Conservation (phyloP, 768 basidiomycete genomes). For the Boletus sp. region DNA sequence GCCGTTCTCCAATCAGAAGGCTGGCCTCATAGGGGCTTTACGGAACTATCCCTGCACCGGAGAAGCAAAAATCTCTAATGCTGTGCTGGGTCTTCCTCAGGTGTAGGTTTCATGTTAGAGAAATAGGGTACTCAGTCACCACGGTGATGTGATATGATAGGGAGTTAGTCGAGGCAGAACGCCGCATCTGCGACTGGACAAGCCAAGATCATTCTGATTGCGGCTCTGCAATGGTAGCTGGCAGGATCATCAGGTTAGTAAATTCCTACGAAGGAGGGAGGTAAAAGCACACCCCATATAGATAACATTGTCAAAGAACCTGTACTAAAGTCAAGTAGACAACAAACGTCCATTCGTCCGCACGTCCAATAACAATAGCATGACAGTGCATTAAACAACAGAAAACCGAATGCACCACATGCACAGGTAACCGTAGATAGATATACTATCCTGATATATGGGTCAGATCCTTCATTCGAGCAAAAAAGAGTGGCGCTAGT, state of each 20-base stretch:
- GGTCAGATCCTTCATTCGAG: not conserved
- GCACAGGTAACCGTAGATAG: not conserved
- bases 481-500: not conserved
- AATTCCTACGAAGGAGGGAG: not conserved
- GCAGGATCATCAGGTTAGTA: constrained; percentile 2
- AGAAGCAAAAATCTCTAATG: constrained; percentile 20
- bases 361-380: not conserved
- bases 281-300: constrained; percentile 11
- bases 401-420: not conserved
- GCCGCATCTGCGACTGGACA: not conserved
- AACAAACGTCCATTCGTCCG: not conserved
- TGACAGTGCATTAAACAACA: constrained; percentile 1
- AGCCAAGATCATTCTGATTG: not conserved
- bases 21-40: constrained; percentile 14
- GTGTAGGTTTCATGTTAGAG: constrained; percentile 7
- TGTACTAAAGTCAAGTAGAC: no score
- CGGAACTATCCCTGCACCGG: constrained; percentile 21
- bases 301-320: not conserved
- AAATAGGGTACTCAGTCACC: constrained; percentile 7
- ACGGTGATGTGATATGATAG: not conserved
- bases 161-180: not conserved
- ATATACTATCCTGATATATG: not conserved
- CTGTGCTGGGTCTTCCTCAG: constrained; percentile 19
- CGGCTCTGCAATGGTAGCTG: not conserved
- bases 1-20: constrained; percentile 1